Conservation (phyloP, 495 filamentous ascomycete genomes). For the Opeltia flavorubescens region DNA sequence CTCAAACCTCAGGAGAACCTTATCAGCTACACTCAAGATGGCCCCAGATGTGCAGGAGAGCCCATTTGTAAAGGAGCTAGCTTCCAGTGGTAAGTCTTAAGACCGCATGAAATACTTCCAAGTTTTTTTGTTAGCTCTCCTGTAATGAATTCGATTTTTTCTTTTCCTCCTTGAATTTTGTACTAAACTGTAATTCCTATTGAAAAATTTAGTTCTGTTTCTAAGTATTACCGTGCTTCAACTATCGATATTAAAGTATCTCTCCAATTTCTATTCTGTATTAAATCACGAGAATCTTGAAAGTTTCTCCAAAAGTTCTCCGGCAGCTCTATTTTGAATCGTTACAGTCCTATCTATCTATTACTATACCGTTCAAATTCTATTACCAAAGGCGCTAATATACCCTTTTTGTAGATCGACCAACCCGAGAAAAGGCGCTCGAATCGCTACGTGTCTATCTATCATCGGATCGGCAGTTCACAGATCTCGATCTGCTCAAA, state of each 20-base stretch:
- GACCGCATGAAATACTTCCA: neutral
- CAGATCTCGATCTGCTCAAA: constrained; percentile 68
- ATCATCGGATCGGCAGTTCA: constrained; percentile 47
- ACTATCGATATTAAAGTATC: too few relatives aligned
- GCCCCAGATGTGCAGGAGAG: constrained; percentile 38
- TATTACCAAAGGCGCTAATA: too few relatives aligned
- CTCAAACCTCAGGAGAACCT: neutral
- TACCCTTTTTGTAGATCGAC: constrained; percentile 46
- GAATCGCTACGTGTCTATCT: constrained; percentile 69
- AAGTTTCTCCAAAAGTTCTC: too few relatives aligned
- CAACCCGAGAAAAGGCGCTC: constrained; percentile 68
- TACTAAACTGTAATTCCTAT: neutral
- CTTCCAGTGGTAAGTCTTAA: constrained; percentile 55
- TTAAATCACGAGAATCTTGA: too few relatives aligned
- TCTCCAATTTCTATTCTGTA: too few relatives aligned
- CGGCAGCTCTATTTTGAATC: too few relatives aligned
- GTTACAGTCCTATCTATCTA: too few relatives aligned
- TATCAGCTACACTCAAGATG: constrained; percentile 19
- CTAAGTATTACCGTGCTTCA: constrained; percentile 8
- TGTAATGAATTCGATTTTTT: neutral
- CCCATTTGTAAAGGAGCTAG: constrained; percentile 62
- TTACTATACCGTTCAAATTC: too few relatives aligned
- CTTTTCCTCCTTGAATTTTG: neutral
- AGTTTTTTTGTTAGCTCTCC: neutral
- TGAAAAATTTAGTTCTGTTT: constrained; percentile 3